Evolutionary conservation across 768 basidiomycete species (phyloP).

Genomic region (Hydnomerulius pinastri): DNA sequence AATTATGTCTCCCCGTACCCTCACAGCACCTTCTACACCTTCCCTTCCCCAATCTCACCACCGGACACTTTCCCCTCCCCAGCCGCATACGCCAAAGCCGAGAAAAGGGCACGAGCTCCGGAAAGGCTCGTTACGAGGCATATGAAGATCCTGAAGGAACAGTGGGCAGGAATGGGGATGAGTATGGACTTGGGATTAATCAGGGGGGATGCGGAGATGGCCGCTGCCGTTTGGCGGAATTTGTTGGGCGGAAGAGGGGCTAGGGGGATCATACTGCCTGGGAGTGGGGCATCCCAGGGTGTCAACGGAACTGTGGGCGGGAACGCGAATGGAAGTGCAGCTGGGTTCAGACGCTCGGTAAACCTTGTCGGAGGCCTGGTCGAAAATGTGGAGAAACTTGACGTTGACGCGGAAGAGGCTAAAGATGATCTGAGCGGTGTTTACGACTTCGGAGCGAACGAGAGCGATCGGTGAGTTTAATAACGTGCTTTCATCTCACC

Average conservation of each 20-base stretch:
- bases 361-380: conserved; percentile 72
- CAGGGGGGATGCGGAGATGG: conserved; percentile 78
- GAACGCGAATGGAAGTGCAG: conserved; percentile 1
- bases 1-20: conserved; percentile 25
- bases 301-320: conserved; percentile 6
- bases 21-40: conserved; percentile 27
- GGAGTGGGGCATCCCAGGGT: conserved; percentile 5
- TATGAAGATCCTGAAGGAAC: conserved; percentile 91
- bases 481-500: not conserved
- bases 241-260: conserved; percentile 84
- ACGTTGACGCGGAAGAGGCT: conserved; percentile 57
- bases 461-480: conserved; percentile 38
- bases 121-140: conserved; percentile 81
- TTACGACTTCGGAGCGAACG: conserved; percentile 61
- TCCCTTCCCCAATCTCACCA: conserved; percentile 24
- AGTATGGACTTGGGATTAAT: conserved; percentile 79
- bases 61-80: conserved; percentile 28
- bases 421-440: conserved; percentile 72
- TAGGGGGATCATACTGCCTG: conserved; percentile 54
- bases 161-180: conserved; percentile 83
- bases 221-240: conserved; percentile 90
- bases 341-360: conserved; percentile 57
- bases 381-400: conserved; percentile 58
- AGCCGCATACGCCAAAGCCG: conserved; percentile 28
- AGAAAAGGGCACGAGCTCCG: conserved; percentile 53